A percentile compares a stretch with the other conserved stretches of the same genome.
phyloP scores from a whole-genome alignment of 73 alveolate species.

The Paramecium octaurelia region DNA sequence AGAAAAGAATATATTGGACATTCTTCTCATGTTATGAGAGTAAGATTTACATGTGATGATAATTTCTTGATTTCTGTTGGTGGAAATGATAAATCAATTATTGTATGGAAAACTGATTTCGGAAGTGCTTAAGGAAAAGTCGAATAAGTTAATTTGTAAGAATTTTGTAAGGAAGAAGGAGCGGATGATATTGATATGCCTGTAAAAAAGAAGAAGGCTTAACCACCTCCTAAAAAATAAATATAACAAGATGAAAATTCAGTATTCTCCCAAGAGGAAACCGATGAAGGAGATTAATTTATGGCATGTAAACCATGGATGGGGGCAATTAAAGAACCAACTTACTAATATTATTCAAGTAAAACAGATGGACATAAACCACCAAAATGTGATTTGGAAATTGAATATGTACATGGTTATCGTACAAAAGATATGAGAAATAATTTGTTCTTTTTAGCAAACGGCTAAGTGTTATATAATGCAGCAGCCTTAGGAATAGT shows the following conservation, averaged over 20 bases:
- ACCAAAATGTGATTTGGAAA: slow-evolving; percentile 45
- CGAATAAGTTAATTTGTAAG: neutral
- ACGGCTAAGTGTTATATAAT: slow-evolving; percentile 80
- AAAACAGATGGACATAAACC: slow-evolving; percentile 43
- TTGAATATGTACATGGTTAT: slow-evolving; percentile 94
- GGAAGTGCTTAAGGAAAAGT: slow-evolving; percentile 66
- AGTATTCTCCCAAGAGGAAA: slow-evolving; percentile 80
- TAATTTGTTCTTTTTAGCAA: slow-evolving; percentile 76
- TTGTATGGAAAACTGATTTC: slow-evolving; percentile 97
- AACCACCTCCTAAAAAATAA: slow-evolving; percentile 58
- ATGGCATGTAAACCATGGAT: slow-evolving; percentile 84
- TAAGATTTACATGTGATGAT: slow-evolving; percentile 90
- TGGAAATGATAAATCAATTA: slow-evolving; percentile 97
- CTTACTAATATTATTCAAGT: slow-evolving; percentile 54
- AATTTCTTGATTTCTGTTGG: slow-evolving; percentile 90
- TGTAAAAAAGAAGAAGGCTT: slow-evolving; percentile 48
- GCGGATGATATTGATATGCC: slow-evolving; percentile 62
- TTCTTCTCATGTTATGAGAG: slow-evolving; percentile 96
- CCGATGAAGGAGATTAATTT: slow-evolving; percentile 90
- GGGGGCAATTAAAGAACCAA: slow-evolving; percentile 75
- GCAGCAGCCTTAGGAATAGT: slow-evolving; percentile 95
- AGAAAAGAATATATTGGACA: slow-evolving; percentile 94
- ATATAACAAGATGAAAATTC: slow-evolving; percentile 69
- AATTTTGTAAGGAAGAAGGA: slow-evolving; percentile 62
- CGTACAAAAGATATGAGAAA: slow-evolving; percentile 95